Base-by-base conservation (phyloP, 202 grass and related monocot genomes). In the Eragrostis tef region DNA sequence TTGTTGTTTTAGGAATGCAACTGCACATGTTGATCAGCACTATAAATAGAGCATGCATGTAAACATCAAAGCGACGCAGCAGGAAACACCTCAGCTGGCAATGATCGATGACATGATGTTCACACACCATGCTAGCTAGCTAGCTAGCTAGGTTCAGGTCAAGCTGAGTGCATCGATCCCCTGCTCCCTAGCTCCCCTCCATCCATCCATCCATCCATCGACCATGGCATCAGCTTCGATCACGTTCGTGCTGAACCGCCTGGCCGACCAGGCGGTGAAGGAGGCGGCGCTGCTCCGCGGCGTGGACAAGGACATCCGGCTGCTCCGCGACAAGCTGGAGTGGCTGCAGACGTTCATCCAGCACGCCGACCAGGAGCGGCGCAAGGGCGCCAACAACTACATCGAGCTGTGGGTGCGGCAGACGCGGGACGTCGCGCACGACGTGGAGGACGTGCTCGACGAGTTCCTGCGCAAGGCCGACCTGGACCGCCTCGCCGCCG, bases 371-470 rank as follows among this genome's bases (percentile, higher is more conserved):
- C 78, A 86, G 48, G 81, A 86, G 48, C 72, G 83, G 4, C 71
- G 83, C 9, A 48, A 16, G 17, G 69, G 74, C 36, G 53, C 75
- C 77, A 78, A 82, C 58, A 27, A 36, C 6, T 82, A 77, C 39
- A 59, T 89, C 7, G 54, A 19, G 6, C 54, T 89, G 4, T 86
- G 83, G 87, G 73, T 89, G 64, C 79, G 87, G 22, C 87, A 86
- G 87, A 86, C 83, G 12, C 72, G 83, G 7, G 83, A 89, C 48
- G 83, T 89, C 0, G 83, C 87, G 6, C 57, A 81, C 47, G 64
- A 89, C 51, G 71, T 71, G 62, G 87, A 86, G 76, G 87, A 89
- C 74, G 83, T 86, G 42, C 77, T 89, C 25, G 78, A 89, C 25
- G 87, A 84, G 52, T 89, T 85, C 67, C 79, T 64, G 16, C 82